phyloP scores from a whole-genome alignment of 371 early-diverging fungal genomes.

The Syncephalis fuscata region DNA sequence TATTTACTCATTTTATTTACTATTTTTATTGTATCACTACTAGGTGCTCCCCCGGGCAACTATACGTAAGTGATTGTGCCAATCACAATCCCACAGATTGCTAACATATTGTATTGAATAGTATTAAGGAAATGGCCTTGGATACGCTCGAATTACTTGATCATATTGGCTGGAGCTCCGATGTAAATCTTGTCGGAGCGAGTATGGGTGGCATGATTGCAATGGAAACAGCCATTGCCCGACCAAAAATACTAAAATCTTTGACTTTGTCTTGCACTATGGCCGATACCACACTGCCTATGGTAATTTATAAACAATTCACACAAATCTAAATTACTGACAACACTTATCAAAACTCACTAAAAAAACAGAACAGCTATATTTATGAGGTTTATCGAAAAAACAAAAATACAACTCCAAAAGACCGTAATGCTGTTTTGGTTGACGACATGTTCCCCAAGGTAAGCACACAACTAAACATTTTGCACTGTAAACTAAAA shows the following conservation, averaged over 20 bases:
- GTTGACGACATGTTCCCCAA: too few relatives aligned
- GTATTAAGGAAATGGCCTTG: not conserved
- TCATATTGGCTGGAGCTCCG: not conserved
- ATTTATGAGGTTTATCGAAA: too few relatives aligned
- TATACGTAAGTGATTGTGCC: not conserved
- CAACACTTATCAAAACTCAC: too few relatives aligned
- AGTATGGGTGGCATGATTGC: not conserved
- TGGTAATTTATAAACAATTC: too few relatives aligned
- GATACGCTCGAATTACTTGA: not conserved
- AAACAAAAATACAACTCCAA: too few relatives aligned
- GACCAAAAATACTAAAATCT: not conserved
- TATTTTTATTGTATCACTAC: not conserved
- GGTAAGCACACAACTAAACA: too few relatives aligned
- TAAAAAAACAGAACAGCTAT: too few relatives aligned
- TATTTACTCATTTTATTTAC: not conserved
- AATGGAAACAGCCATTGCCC: not conserved
- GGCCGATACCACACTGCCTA: not conserved
- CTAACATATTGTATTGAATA: not conserved
- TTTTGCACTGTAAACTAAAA: too few relatives aligned
- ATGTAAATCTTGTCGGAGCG: not conserved
- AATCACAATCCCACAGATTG: too few relatives aligned
- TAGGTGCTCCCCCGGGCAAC: not conserved
- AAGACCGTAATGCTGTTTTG: too few relatives aligned
- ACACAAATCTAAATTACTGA: too few relatives aligned
- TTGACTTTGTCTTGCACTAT: not conserved